Conservation (phyloP, 805 yeast genomes). For the Hanseniaspora osmophila region DNA sequence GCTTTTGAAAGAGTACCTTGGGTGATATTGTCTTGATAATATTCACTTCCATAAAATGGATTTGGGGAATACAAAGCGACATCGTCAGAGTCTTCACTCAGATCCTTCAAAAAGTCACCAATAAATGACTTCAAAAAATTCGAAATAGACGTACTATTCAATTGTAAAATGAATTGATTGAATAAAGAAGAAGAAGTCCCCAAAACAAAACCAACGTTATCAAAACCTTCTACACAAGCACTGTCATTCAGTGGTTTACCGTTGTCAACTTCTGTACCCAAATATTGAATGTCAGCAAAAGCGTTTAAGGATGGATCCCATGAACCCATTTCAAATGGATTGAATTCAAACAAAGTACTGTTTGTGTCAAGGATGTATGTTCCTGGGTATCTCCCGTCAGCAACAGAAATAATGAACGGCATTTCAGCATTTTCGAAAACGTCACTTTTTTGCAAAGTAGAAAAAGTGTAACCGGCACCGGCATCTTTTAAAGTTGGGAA, state of each 20-base stretch:
- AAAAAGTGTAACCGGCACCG: constrained; percentile 49
- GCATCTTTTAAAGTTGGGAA: constrained; percentile 46
- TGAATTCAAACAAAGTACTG: constrained; percentile 53
- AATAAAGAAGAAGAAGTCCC: constrained; percentile 78
- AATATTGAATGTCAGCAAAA: constrained; percentile 52
- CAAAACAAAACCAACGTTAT: constrained; percentile 67
- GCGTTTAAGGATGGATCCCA: constrained; percentile 68
- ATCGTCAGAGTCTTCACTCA: constrained; percentile 41
- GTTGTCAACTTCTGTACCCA: constrained; percentile 50
- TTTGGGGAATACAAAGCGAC: constrained; percentile 62
- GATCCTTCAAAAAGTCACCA: constrained; percentile 26
- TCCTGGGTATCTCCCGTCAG: constrained; percentile 55
- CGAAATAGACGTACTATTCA: constrained; percentile 36
- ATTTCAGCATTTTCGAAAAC: constrained; percentile 46
- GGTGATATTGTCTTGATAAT: constrained; percentile 16
- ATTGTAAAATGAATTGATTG: constrained; percentile 46
- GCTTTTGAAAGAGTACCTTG: constrained; percentile 26
- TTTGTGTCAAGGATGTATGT: constrained; percentile 41
- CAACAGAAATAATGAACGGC: constrained; percentile 61
- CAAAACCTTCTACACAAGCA: constrained; percentile 54
- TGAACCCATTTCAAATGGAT: constrained; percentile 67
- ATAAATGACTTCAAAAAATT: constrained; percentile 34
- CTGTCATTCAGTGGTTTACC: constrained; percentile 38
- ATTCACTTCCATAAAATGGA: constrained; percentile 41
- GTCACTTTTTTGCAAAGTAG: constrained; percentile 43